Conservation (phyloP, 495 filamentous ascomycete genomes). For the Amniculicola lignicola region DNA sequence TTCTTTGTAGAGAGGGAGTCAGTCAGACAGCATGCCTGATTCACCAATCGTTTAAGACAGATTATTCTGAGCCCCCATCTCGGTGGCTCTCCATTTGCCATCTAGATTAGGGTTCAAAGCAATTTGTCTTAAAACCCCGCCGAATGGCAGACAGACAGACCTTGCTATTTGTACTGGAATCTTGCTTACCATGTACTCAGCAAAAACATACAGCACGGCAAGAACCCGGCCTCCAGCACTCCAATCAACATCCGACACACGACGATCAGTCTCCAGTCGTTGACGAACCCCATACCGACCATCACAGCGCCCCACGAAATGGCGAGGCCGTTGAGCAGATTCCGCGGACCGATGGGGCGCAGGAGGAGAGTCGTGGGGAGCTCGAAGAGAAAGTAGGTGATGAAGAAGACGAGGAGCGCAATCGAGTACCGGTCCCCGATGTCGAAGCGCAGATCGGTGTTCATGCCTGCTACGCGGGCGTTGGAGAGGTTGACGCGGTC, state of each 20-base stretch:
- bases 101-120: too few species aligned
- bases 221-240: conserved; percentile 26
- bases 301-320: conserved; percentile 23
- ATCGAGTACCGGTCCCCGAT: conserved; percentile 27
- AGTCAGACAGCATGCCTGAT: too few species aligned
- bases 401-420: conserved; percentile 30
- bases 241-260: conserved; percentile 29
- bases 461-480: conserved; percentile 31
- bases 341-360: conserved; percentile 8
- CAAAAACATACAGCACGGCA: conserved; percentile 29
- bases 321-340: conserved; percentile 14
- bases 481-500: conserved; percentile 31
- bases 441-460: conserved; percentile 26
- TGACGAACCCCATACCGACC: conserved; percentile 26
- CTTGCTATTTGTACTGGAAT: too few species aligned
- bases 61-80: too few species aligned
- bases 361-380: conserved; percentile 20
- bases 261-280: conserved; percentile 25
- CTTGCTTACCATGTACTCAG: conserved; percentile 24
- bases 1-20: too few species aligned
- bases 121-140: too few species aligned
- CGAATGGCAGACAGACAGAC: too few species aligned
- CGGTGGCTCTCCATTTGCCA: too few species aligned
- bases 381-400: conserved; percentile 32
- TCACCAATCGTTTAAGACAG: too few species aligned